phyloP scores from a whole-genome alignment of 179 eudicot genomes.

The Beta macrorhiza region DNA sequence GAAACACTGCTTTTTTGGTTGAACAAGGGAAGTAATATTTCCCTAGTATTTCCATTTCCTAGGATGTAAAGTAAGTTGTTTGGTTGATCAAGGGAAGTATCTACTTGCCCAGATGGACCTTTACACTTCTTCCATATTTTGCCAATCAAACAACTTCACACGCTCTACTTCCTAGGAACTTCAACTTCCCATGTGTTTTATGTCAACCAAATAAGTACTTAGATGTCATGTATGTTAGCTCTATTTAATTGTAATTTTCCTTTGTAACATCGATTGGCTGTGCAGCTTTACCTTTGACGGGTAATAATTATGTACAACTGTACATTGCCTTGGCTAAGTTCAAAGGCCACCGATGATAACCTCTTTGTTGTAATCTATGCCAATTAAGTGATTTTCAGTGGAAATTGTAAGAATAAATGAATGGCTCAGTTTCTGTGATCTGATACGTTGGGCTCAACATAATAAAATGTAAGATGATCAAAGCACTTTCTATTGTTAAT shows the following conservation, averaged over 20 bases:
- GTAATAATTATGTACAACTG: background rate
- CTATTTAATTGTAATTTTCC: background rate
- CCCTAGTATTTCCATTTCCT: too few species aligned
- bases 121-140: too few species aligned
- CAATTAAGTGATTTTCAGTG: background rate
- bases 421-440: background rate
- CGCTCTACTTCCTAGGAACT: too few species aligned
- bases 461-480: background rate
- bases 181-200: too few species aligned
- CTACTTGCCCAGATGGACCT: too few species aligned
- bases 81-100: too few species aligned
- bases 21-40: too few species aligned
- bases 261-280: background rate
- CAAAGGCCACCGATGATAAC: background rate
- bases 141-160: too few species aligned
- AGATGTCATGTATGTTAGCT: background rate
- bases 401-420: background rate
- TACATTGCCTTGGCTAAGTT: background rate
- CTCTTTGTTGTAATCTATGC: background rate
- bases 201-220: background rate
- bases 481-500: background rate
- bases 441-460: background rate
- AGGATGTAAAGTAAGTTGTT: too few species aligned
- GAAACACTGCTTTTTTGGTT: too few species aligned
- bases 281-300: background rate